phyloP scores from a whole-genome alignment of 192 early-diverging fungal genomes.

The Paraglomus brasilianum region DNA sequence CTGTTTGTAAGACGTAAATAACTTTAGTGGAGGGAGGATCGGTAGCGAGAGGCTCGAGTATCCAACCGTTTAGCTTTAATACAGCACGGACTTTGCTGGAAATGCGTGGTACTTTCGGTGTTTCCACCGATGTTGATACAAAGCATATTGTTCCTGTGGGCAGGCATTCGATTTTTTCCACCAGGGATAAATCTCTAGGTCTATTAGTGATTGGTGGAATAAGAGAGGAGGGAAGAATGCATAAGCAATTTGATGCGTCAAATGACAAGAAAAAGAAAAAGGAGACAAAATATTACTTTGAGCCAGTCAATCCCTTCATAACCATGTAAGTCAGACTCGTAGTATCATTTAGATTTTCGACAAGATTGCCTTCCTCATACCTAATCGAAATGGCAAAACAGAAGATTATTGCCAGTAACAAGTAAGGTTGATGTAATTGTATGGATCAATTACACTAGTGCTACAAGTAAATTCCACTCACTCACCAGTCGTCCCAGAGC shows the following conservation, averaged over 20 bases:
- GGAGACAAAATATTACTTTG: conserved; percentile 38
- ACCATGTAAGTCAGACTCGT: conserved; percentile 48
- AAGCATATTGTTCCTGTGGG: conserved; percentile 51
- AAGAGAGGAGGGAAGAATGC: neutral
- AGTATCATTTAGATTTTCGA: conserved; percentile 42
- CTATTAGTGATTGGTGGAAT: neutral
- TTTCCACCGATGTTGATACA: conserved; percentile 48
- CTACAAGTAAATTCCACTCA: neutral
- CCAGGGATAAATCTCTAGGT: conserved; percentile 38
- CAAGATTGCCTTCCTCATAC: conserved; percentile 42
- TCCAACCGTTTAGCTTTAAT: conserved; percentile 55
- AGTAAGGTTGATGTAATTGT: neutral
- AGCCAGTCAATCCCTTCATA: conserved; percentile 39
- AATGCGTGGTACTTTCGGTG: conserved; percentile 44
- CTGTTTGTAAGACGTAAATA: conserved; percentile 55
- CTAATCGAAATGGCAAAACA: no score
- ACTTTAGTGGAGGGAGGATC: conserved; percentile 51
- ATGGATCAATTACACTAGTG: neutral
- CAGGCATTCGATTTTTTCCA: conserved; percentile 49
- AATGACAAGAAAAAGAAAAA: conserved; percentile 7
- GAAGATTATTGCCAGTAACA: neutral
- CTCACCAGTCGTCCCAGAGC: conserved; percentile 55
- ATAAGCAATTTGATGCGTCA: neutral
- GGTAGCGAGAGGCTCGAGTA: conserved; percentile 49
- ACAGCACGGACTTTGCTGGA: conserved; percentile 44